These are phyloP conservation scores for Jacaranda copaia DNA, from an alignment of 257 asterid genomes.

Conservation along the genomic window DNA sequence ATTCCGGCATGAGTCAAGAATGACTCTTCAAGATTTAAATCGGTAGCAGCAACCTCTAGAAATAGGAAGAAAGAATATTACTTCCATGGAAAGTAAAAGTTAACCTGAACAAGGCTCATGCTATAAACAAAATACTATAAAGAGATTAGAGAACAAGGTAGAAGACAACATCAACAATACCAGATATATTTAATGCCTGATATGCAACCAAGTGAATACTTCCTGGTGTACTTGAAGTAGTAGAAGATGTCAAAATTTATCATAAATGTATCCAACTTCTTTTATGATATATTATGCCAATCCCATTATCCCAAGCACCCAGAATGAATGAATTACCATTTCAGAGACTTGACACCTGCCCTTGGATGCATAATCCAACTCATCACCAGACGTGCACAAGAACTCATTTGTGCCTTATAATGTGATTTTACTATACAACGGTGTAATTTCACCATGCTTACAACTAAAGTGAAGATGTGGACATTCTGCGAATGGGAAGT, in stretches of 20 bases:
- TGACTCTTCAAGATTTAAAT: constrained; percentile 85
- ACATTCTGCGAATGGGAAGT: not conserved
- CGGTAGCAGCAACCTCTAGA: constrained; percentile 80
- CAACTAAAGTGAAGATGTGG: not conserved
- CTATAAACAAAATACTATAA: not conserved
- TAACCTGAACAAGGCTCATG: not conserved
- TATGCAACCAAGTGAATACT: not conserved
- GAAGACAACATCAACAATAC: not conserved
- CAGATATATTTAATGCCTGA: not conserved
- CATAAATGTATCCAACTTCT: not conserved
- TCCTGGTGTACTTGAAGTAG: not conserved
- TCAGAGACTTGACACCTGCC: constrained; percentile 8
- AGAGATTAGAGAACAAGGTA: not conserved
- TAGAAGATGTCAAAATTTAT: not conserved
- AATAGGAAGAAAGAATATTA: constrained; percentile 36
- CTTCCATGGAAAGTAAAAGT: constrained; percentile 19
- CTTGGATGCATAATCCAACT: constrained; percentile 4
- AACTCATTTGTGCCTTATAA: not conserved
- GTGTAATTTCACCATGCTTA: not conserved
- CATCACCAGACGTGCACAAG: not conserved
- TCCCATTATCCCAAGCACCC: not conserved
- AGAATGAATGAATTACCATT: not conserved
- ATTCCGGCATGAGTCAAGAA: constrained; percentile 90
- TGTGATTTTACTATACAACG: not conserved
- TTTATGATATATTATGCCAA: not conserved